Base-by-base conservation (phyloP, 495 filamentous ascomycete genomes). In the Penicillium crystallinum region DNA sequence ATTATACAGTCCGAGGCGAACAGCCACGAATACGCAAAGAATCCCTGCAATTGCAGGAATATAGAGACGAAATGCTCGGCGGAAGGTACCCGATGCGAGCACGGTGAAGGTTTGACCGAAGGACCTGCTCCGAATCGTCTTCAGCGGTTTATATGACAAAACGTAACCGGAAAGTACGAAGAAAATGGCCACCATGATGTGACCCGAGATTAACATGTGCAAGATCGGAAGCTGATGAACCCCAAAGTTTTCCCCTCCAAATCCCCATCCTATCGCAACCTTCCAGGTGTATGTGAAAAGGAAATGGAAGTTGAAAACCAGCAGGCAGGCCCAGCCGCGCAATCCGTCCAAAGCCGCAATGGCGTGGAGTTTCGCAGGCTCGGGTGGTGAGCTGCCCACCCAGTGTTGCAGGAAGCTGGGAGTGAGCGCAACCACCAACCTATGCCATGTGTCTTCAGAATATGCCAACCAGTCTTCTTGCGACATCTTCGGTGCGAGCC, bases 141-240 rank as follows among this genome's bases (percentile, higher is more conserved):
- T 78, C 30, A 88, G 62, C 0, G 85, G 81, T 53, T 86, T 84
- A 54, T 81, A 79, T 12, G 83, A 83, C 8, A 88, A 71, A 1
- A 83, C 83, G 53, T 84, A 86, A 54, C 85, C 84, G 6, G 83
- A 86, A 37, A 89, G 82, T 49, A 87, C 80, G 67, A 87, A 88
- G 73, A 89, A 88, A 40, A 87, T 80, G 61, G 82, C 78, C 9
- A 89, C 85, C 84, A 86, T 86, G 42, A 85, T 81, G 44, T 81
- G 78, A 27, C 83, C 84, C 6, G 80, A 81, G 61, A 81, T 82
- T 10, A 87, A 56, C 49, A 88, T 67, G 42, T 84, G 78, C 4
- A 87, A 25, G 53, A 85, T 77, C 4, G 85, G 85, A 12, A 88
- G 67, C 64, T 88, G 85, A 43, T 84, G 74, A 40, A 83, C 60